Evolutionary conservation across 2,329 filamentous ascomycete genomes (phyloP), one percentile per base, ranked within the genome.

Genomic region (Fusarium udum): DNA sequence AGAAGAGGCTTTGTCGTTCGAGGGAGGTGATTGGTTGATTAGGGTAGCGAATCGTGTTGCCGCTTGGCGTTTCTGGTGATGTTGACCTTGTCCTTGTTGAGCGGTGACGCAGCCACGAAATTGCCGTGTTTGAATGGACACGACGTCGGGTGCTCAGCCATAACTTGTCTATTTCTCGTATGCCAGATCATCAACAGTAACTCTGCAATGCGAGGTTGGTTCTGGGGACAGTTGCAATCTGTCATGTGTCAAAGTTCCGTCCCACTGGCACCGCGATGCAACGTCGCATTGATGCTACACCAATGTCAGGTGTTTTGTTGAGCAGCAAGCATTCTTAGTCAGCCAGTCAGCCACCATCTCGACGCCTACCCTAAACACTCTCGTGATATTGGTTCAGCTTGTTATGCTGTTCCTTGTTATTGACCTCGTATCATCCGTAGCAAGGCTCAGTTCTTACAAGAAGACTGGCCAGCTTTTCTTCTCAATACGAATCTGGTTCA

Each of bases 221-320:
- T 31, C 43, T 40, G 24, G 51, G 31, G 32, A 59, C 67, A 74
- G 52, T 48, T 36, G 57, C 40, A 51, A 32, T 36, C 28, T 59
- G 56, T 69, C 71, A 74, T 72, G 64, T 74, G 71, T 61, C 45
- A 49, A 48, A 37, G 39, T 51, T 20, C 59, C 68, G 53, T 34
- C 45, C 72, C 60, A 71, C 59, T 43, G 24, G 34, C 64, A 68
- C 56, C 28, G 26, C 31, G 49, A 71, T 72, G 72, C 57, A 74
- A 74, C 72, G 71, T 75, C 69, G 53, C 68, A 40, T 64, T 31
- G 24, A 57, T 32, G 26, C 32, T 34, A 66, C 56, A 72, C 48
- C 15, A 49, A 51, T 67, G 46, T 71, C 67, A 73, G 62, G 53
- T 56, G 51, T n/a, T 55, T 40, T 55, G 20, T 40, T 40, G 34